Base-by-base conservation (phyloP, 306 rosid genomes). In the Trichosanthes cucumerina region DNA sequence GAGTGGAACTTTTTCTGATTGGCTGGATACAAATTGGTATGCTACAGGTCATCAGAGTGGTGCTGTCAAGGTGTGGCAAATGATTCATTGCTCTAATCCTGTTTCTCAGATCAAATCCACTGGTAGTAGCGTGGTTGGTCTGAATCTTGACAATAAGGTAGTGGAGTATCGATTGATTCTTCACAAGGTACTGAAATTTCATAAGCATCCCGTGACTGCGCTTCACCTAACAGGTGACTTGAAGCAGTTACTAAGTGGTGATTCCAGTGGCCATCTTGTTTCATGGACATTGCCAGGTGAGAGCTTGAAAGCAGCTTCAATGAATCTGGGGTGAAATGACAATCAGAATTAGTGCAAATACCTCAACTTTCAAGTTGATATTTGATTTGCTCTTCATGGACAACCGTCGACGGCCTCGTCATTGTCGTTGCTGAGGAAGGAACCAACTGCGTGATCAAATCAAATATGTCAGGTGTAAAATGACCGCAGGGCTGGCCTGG, bases 21-120 rank as follows among this genome's bases (percentile, higher is more conserved):
- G 99, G 99, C 87, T 78, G 85, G 97, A 93, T 79, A 90, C 92
- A 6, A 96, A 89, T 85, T 96, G 99, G 99, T 93, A 88, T 79
- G 99, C 89, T 78, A 96, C 98, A 10, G 99, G 99, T 79, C 99
- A 96, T 88, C 99, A 96, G 92, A 96, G 99, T 81, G 99, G 99
- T 78, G 91, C 99, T 26, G 88, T 96, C 72, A 96, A 96, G 88
- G 97, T 96, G 80, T 96, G 98, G 99, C 97, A 91, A 85, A 93
- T 88, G 96, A 89, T 96, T 78, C 94, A 93, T 87, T 80, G 86
- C 88, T 85, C 94, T 72, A 85, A 84, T 62, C 88, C 78, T 16
- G 75, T 74, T 84, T 86, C 92, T 82, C 91, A 82, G 47, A 80
- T 82, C 80, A 91, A 90, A 88, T 86, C 91, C 21, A 81, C 84